Evolutionary conservation across 768 basidiomycete genomes (phyloP).

Genomic region (Suillus variegatus): DNA sequence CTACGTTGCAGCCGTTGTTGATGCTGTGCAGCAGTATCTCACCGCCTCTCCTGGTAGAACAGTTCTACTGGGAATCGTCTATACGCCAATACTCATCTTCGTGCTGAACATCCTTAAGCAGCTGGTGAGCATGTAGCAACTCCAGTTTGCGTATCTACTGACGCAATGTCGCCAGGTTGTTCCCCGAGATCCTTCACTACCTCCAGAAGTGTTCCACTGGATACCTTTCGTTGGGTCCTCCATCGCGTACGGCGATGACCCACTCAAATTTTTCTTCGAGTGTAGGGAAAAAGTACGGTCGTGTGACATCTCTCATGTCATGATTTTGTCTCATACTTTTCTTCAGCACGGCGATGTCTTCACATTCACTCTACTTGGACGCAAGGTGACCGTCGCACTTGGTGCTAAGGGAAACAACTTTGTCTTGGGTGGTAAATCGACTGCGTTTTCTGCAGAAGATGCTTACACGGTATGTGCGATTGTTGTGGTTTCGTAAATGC

Average conservation of each 20-base stretch:
- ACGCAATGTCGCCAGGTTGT: conserved; percentile 46
- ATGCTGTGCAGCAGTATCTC: conserved; percentile 21
- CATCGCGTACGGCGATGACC: conserved; percentile 87
- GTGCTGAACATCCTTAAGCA: conserved; percentile 78
- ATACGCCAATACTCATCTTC: conserved; percentile 67
- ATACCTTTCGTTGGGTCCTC: conserved; percentile 91
- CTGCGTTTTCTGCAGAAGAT: conserved; percentile 92
- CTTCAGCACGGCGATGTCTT: conserved; percentile 93
- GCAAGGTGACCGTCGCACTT: conserved; percentile 87
- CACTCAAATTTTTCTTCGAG: conserved; percentile 81
- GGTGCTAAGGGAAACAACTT: conserved; percentile 94
- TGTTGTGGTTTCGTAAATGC: neutral
- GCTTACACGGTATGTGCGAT: conserved; percentile 76
- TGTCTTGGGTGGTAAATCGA: conserved; percentile 90
- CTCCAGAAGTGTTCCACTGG: conserved; percentile 93
- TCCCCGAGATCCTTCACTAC: conserved; percentile 69
- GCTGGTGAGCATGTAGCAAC: conserved; percentile 49
- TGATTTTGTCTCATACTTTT: neutral
- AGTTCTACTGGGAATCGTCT: conserved; percentile 50
- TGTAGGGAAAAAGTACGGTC: conserved; percentile 72
- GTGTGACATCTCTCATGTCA: neutral
- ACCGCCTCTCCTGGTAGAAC: conserved; percentile 27
- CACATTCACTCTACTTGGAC: conserved; percentile 89
- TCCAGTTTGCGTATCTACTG: neutral
- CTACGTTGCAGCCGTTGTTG: conserved; percentile 25